Conservation (phyloP, 805 yeast species). For the Yarrowia hollandica region DNA sequence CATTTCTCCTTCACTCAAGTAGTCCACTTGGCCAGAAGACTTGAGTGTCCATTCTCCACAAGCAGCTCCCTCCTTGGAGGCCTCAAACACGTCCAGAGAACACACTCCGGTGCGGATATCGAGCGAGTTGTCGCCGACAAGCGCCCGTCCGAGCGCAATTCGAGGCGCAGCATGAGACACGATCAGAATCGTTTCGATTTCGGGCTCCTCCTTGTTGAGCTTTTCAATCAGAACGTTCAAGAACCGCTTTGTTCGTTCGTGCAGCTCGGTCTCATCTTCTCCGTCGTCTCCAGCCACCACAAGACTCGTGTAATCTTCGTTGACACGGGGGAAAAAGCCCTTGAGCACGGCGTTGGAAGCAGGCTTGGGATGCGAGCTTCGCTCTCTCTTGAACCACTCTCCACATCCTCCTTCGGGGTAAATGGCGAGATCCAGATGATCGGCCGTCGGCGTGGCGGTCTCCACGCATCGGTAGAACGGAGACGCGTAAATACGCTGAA, state of each 20-base stretch:
- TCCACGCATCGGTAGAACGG: constrained; percentile 91
- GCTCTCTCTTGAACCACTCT: constrained; percentile 81
- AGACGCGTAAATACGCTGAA: constrained; percentile 70
- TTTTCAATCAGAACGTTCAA: constrained; percentile 57
- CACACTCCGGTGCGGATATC: constrained; percentile 79
- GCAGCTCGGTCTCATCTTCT: constrained; percentile 72
- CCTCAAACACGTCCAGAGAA: constrained; percentile 67
- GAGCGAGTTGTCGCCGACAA: constrained; percentile 54
- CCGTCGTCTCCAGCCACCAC: constrained; percentile 65
- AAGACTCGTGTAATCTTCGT: constrained; percentile 53
- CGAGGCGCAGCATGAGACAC: constrained; percentile 93
- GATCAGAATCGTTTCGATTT: constrained; percentile 62
- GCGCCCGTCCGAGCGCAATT: constrained; percentile 79
- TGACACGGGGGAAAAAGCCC: constrained; percentile 54
- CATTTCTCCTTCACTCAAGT: constrained; percentile 76
- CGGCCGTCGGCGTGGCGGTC: constrained; percentile 71
- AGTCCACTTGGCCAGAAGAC: constrained; percentile 73
- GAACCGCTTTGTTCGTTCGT: constrained; percentile 57
- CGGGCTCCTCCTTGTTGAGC: constrained; percentile 59
- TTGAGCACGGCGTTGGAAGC: constrained; percentile 47
- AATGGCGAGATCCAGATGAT: constrained; percentile 57
- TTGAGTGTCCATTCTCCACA: constrained; percentile 56
- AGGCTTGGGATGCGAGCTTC: constrained; percentile 53
- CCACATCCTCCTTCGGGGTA: constrained; percentile 81
- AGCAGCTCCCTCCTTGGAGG: constrained; percentile 32